Evolutionary conservation across 495 filamentous ascomycete species (phyloP), one percentile per base, ranked within the genome.

Genomic region (Hyaloscypha finlandica): DNA sequence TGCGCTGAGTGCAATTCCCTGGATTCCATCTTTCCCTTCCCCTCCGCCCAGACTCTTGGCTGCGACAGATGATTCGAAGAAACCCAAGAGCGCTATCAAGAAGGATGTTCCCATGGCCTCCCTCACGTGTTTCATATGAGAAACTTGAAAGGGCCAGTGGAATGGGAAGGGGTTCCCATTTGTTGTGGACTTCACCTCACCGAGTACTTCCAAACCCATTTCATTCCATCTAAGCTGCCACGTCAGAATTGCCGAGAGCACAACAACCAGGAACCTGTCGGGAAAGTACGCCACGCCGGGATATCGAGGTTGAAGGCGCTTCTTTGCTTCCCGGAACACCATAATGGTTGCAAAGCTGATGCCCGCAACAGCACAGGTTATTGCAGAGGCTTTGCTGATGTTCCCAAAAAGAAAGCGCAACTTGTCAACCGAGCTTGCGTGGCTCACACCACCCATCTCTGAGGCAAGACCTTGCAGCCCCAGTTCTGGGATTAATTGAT

Each of bases 61-160:
- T 1, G 95, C 95, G n/a, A 99, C 93, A 0, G 93, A 96, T 31
- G 92, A 96, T 80, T 99, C 95, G 71, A 99, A 99, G 81, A 99
- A 99, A 22, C 95, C 95, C 8, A 99, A 86, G 25, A 99, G 82
- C 4, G 93, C 92, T 63, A 99, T 97, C 35, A 98, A 81, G 71
- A 99, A 96, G 0, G 95, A 89, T 1, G 96, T 97, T 65, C 90
- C 88, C 84, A 97, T 89, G 16, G 93, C 90, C 63, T 93, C 89
- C n/a, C 88, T 87, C 52, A 97, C 87, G 72, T 97, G 88, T 16
- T 88, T 83, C 81, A 97, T 88, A 63, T 94, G 84, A 31, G 84
- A 77, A 16, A 86, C 75, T 55, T 88, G 85, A 75, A 97, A 93
- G 0, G 95, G 96, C 84, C 93, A 97, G 61, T 89, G 84, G 72